Base-by-base conservation (phyloP, 148 eudicot genomes). In the Chenopodium quinoa region DNA sequence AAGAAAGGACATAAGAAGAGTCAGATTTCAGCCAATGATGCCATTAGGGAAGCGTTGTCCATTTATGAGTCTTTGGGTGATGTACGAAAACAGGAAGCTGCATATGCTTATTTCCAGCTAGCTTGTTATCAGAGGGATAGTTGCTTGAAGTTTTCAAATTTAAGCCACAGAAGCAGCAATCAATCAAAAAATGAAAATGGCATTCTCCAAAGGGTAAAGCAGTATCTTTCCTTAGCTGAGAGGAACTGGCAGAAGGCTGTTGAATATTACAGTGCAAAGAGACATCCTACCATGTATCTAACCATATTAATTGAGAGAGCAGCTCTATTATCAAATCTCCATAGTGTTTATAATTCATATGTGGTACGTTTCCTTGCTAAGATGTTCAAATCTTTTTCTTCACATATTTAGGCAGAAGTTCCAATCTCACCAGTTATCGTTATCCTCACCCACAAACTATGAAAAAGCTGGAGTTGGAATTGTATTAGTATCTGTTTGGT, bases 21-120 rank as follows among this genome's bases (percentile, higher is more conserved):
- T 82, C 90, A 90, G 89, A 86, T 93, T 66, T 92, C 99, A 75
- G 95, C 97, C 44, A 92, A 89, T 88, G 99, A 96, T 83, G 98
- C 99, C 70, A 89, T 96, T 60, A 88, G 91, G 67, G 98, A 92
- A 87, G 99, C 99, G 71, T 72, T 96, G 80, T 88, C 89, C 73
- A 37, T 92, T 1, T 96, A 96, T 79, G 99, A 96, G 79, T 92
- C 94, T 23, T 84, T 96, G 75, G 98, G 99, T 84, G 99, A 92
- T 54, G 68, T 91, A 79, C 87, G 99, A 34, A 91, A 84, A 80
- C 99, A 96, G 85, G 99, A 96, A 88, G 94, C 95, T 69, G 95
- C 99, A n/a, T 96, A 88, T 89, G 97, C 98, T 69, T 88, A 93
- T 84, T 92, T 88, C 85, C 99, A 93, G 81, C 92, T 96, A 34